Base-by-base conservation (phyloP, 768 basidiomycete genomes). In the Lactarius sanguifluus region DNA sequence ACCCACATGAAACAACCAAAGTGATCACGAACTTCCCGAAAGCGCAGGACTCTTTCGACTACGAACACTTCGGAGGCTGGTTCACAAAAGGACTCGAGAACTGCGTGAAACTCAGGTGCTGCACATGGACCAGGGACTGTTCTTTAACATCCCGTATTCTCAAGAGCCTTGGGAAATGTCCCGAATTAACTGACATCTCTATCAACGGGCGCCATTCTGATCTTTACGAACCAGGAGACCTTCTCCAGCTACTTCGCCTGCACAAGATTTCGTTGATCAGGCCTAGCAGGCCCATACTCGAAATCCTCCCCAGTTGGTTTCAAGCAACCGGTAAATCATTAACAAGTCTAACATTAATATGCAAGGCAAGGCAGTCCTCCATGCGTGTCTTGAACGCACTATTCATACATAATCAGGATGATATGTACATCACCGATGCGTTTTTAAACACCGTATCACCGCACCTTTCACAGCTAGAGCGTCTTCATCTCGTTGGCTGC, bases 51-150 rank as follows among this genome's bases (percentile, higher is more conserved):
- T 71, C 74, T 9, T 70, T 73, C 0, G 73, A 76, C n/a, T 75
- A 79, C 3, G 73, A 76, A 25, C 52, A 43, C 1, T 68, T 84
- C 25, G 71, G 79, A 9, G 73, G 76, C 7, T 69, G 76, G 10
- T 85, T 88, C 57, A 60, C 81, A 7, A 72, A 66, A 57, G 91
- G 85, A 0, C 74, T 92, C 16, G 73, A 75, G 57, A 89, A 91
- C 71, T 91, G 90, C 71, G 71, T 75, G 47, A 85, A 85, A 66
- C 80, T 93, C 13, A 78, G 70, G 54, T 79, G 85, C 7, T 92
- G 89, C 71, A 84, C 85, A 5, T 94, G 91, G 91, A 93, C 92
- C 12, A 84, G 91, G 52, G 88, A 92, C 69, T 89, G 91, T 4
- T 86, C 92, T 5, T 76, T 93, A 25, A 84, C 79, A 47, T 83